Evolutionary conservation across 2,329 filamentous ascomycete species (phyloP).

Genomic region (Tolypocladium pustulatum): DNA sequence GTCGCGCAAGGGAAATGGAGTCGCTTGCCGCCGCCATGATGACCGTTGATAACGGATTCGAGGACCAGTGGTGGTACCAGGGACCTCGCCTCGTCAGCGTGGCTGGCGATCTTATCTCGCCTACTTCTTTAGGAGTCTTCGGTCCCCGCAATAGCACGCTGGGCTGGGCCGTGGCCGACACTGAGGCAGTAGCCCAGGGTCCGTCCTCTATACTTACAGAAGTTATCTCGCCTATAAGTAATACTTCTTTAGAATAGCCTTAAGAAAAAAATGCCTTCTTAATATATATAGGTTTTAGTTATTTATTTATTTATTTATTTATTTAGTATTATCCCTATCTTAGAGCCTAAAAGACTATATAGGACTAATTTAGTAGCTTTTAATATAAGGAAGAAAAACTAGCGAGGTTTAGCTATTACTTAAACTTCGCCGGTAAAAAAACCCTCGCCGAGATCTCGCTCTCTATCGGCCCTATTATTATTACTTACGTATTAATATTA

Average conservation of each 20-base stretch:
- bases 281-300: no score
- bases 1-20: slow-evolving; percentile 28
- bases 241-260: neutral
- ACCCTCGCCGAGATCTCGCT: no score
- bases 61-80: slow-evolving; percentile 48
- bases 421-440: no score
- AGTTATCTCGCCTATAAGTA: neutral
- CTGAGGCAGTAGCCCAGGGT: neutral
- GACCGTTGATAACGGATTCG: slow-evolving; percentile 48
- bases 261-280: no score
- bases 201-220: neutral
- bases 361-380: no score
- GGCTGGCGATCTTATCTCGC: neutral
- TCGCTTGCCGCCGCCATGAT: slow-evolving; percentile 42
- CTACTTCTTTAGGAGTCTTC: neutral
- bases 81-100: slow-evolving; percentile 18
- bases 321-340: no score
- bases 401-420: no score
- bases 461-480: no score
- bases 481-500: no score
- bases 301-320: no score
- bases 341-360: no score
- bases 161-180: neutral
- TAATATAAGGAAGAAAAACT: no score
- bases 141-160: neutral